A percentile compares a stretch with the other conserved stretches of the same genome.
Evolutionary conservation across 768 basidiomycete genomes (phyloP).

Genomic region (Kwoniella heveanensis): DNA sequence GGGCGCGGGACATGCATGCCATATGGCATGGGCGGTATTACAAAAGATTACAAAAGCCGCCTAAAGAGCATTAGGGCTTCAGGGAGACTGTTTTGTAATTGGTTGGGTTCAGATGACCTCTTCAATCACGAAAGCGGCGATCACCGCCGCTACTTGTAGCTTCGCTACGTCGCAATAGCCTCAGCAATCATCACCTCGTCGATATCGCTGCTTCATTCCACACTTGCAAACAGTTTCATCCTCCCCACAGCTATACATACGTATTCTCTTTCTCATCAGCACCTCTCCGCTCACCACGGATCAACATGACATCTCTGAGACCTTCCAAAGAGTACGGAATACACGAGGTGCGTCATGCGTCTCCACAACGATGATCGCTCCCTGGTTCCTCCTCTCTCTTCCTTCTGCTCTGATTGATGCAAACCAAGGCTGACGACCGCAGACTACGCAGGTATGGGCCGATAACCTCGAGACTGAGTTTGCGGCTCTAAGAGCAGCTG

Average conservation of each 20-base stretch:
- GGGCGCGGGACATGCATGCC: too few species aligned
- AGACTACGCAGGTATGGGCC: slow-evolving; percentile 73
- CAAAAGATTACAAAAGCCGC: slow-evolving; percentile 2
- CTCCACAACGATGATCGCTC: too few species aligned
- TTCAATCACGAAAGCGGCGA: too few species aligned
- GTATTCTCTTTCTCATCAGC: not conserved
- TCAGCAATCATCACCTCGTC: not conserved
- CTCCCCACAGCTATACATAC: not conserved
- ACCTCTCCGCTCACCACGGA: not conserved
- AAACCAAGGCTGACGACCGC: too few species aligned
- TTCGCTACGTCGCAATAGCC: not conserved
- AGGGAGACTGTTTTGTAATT: not conserved
- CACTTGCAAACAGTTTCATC: not conserved
- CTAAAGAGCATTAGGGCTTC: slow-evolving; percentile 7
- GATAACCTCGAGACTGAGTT: slow-evolving; percentile 92
- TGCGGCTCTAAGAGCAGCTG: slow-evolving; percentile 77
- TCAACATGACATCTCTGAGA: slow-evolving; percentile 34
- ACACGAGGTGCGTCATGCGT: slow-evolving; percentile 36
- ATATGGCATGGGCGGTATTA: too few species aligned
- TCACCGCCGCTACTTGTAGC: not conserved
- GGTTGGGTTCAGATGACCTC: too few species aligned
- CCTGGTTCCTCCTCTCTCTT: not conserved
- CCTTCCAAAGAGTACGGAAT: slow-evolving; percentile 41
- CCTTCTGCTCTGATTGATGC: too few species aligned
- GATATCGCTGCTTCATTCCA: not conserved